Conservation (phyloP, 2,329 filamentous ascomycete genomes). For the Alternaria gansuensis region DNA sequence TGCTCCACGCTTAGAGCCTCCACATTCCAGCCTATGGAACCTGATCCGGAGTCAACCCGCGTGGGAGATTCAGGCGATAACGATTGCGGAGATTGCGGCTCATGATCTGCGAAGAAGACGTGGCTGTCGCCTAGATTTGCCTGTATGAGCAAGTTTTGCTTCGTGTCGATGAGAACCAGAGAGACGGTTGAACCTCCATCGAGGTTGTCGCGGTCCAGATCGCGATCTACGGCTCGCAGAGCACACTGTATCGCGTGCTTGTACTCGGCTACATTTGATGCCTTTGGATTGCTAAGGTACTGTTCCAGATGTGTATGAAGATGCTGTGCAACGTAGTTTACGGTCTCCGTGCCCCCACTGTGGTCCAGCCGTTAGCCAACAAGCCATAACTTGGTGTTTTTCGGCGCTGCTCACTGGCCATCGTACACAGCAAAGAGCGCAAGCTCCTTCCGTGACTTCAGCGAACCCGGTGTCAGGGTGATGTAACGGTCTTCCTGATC, state of each 20-base stretch:
- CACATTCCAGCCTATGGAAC: conserved; percentile 30
- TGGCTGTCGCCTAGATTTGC: conserved; percentile 40
- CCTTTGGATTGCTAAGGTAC: conserved; percentile 24
- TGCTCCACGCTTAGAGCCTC: conserved; percentile 33
- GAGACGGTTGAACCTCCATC: conserved; percentile 38
- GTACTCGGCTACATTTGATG: conserved; percentile 31
- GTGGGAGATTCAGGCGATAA: conserved; percentile 15
- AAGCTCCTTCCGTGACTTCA: conserved; percentile 36
- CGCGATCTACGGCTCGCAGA: conserved; percentile 31
- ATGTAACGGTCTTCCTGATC: conserved; percentile 39
- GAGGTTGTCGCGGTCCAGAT: conserved; percentile 29
- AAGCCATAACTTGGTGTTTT: background rate
- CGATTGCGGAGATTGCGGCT: conserved; percentile 13
- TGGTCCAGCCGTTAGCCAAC: conserved; percentile 10
- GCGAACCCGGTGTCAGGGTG: conserved; percentile 25
- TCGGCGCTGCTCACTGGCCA: conserved; percentile 31
- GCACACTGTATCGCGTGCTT: conserved; percentile 35
- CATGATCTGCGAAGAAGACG: conserved; percentile 29
- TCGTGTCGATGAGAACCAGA: conserved; percentile 33
- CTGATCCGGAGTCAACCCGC: conserved; percentile 12
- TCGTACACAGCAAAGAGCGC: conserved; percentile 38
- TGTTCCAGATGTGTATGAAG: conserved; percentile 34
- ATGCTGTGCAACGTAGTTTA: conserved; percentile 29
- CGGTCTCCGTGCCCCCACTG: conserved; percentile 35
- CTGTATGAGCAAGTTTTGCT: conserved; percentile 34